phyloP scores from a whole-genome alignment of 805 yeast genomes.

The Candida oleophila region DNA sequence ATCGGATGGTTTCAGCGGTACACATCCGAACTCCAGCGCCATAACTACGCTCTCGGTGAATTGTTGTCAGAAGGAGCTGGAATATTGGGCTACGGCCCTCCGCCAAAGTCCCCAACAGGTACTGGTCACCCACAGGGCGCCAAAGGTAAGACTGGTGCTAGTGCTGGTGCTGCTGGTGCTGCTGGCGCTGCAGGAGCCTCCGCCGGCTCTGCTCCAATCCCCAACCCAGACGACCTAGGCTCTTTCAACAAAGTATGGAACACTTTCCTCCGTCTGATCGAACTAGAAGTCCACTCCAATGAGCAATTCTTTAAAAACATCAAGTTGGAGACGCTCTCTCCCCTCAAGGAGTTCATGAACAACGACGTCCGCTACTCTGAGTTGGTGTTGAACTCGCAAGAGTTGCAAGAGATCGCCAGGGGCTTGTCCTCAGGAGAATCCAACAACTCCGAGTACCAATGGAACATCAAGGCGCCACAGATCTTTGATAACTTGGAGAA shows the following conservation, averaged over 20 bases:
- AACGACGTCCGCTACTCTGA: constrained; percentile 57
- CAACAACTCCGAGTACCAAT: constrained; percentile 44
- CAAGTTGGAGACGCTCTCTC: constrained; percentile 55
- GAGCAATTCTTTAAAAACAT: constrained; percentile 46
- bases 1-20: constrained; percentile 32
- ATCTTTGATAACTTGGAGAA: constrained; percentile 73
- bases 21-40: constrained; percentile 17
- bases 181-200: constrained; percentile 23
- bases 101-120: constrained; percentile 41
- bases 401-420: constrained; percentile 38
- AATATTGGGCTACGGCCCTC: constrained; percentile 46
- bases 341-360: constrained; percentile 51
- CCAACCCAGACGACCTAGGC: constrained; percentile 35
- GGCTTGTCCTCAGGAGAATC: constrained; percentile 14
- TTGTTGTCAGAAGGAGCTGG: constrained; percentile 58
- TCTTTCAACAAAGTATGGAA: constrained; percentile 43
- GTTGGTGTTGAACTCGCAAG: constrained; percentile 47
- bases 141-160: constrained; percentile 11
- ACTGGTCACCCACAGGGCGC: constrained; percentile 33
- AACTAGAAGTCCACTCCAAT: constrained; percentile 49
- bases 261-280: constrained; percentile 47
- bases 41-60: constrained; percentile 58
- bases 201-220: constrained; percentile 9
- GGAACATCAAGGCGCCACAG: constrained; percentile 79
- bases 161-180: constrained; percentile 17